These are phyloP conservation scores for Kwoniella dejecticola DNA, from an alignment of 768 basidiomycete species.

Conservation along the genomic window DNA sequence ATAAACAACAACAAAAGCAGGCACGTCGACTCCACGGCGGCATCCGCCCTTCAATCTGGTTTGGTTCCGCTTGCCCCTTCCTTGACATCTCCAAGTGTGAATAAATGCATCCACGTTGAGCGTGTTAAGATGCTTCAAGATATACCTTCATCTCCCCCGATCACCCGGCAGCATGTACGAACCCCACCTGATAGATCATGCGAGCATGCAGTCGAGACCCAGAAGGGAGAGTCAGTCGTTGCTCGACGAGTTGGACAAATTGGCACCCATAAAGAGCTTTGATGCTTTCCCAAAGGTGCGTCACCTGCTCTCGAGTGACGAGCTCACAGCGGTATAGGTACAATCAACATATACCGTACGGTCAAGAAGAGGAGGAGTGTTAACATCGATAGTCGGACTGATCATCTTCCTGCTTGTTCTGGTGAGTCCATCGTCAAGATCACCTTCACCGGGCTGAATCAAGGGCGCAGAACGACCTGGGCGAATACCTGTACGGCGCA, in stretches of 20 bases:
- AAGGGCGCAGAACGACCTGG: constrained; percentile 67
- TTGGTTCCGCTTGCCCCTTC: neutral
- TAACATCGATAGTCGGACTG: constrained; percentile 45
- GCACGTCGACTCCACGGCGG: neutral
- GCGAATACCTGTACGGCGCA: constrained; percentile 92
- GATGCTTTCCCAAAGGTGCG: constrained; percentile 55
- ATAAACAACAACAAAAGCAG: neutral
- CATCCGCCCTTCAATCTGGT: neutral
- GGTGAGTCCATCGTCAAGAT: constrained; percentile 20
- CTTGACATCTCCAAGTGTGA: neutral
- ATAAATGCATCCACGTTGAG: neutral
- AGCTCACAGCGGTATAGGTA: constrained; percentile 27
- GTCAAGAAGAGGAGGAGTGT: constrained; percentile 48
- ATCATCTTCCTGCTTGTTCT: constrained; percentile 52
- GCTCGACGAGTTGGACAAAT: constrained; percentile 53
- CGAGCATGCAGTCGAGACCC: constrained; percentile 20
- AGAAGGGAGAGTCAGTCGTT: constrained; percentile 32
- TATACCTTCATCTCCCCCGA: neutral
- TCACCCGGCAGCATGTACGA: constrained; percentile 42
- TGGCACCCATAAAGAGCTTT: constrained; percentile 54
- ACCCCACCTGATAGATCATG: constrained; percentile 48
- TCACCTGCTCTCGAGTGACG: neutral
- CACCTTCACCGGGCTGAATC: neutral
- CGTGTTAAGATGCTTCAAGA: neutral
- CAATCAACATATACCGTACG: constrained; percentile 50